Evolutionary conservation across 192 early-diverging fungal species (phyloP), one percentile per base, ranked within the genome.

Genomic region (Spinellus fusiger): DNA sequence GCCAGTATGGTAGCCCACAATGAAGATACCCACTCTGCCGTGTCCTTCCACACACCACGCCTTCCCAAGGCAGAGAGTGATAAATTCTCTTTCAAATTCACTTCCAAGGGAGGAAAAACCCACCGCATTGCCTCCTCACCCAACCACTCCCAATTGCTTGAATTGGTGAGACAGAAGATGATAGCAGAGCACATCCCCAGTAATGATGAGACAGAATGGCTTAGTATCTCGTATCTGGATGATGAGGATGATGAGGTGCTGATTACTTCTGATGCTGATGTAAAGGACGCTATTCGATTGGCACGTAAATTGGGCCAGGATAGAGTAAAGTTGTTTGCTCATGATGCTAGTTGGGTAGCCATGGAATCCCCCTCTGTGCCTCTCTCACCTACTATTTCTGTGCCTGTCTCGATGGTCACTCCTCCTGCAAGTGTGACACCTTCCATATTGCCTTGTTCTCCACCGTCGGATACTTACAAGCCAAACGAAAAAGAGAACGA

Each of bases 241-340:
- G 94, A 96, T 50, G 94, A 96, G 29, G 86, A 85, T 37, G 94
- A 96, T 69, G 61, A 78, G 54, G 86, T 96, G 13, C 70, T 86
- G 50, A 77, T 96, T 37, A 78, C 82, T 18, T 71, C 78, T n/a
- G 83, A 89, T 34, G 67, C 78, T 1, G 94, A 95, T 66, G 73
- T 96, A 61, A 70, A 77, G 26, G 90, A 94, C 48, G 94, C 94
- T 7, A 85, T 95, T 0, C 71, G 76, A 20, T 78, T 91, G 75
- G 91, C 94, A 51, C 78, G 78, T 50, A 79, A 85, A 66, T 77
- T 85, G 20, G 89, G 85, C 18, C 84, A 83, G 68, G 78, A 79
- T 49, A 81, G 88, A 25, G 81, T 97, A 5, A 79, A 92, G 77
- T 70, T 98, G 27, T 71, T 66, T 38, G 74, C 88, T 20, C 63